Base-by-base conservation (phyloP, 2,329 filamentous ascomycete genomes). In the Colletotrichum sp. region DNA sequence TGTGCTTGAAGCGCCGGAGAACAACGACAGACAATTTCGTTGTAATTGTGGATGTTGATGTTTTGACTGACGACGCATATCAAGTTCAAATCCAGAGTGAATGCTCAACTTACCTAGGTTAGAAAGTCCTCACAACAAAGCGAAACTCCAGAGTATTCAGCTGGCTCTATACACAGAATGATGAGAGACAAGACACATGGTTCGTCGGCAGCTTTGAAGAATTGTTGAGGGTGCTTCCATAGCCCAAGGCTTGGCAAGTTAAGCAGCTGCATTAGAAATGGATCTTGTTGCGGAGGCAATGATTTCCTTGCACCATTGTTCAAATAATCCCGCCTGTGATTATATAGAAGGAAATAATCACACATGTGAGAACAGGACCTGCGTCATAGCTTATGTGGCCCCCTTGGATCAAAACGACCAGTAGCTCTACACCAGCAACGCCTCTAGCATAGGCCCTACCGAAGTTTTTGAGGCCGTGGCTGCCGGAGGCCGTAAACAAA, bases 141-240 rank as follows among this genome's bases (percentile, higher is more conserved):
- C 38, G 3, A 43, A 43, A 0, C 1, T n/a, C 38, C 5, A 4
- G 2, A 43, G 38, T 43, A n/a, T 10, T 43, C 38, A 43, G 38
- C 18, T 43, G 38, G 3, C 8, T 6, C 18, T 6, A 10, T 5
- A 43, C 4, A 3, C 38, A 43, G 1, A 1, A 43, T 10, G 1
- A 18, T n/a, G 38, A 10, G 4, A 43, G 38, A 43, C 18, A 43
- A n/a, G 1, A n/a, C 1, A 10, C 0, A n/a, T 2, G 8, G 0
- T 10, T 18, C 3, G 10, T 9, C 38, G 0, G 16, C 9, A 43
- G 38, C 18, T n/a, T n/a, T 43, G 3, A 43, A 4, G 3, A n/a
- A 4, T 18, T 43, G 5, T 6, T 10, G 38, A 3, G 38, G 3
- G 18, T 10, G 3, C 18, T 18, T 43, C 16, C 38, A 43, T 43